Evolutionary conservation across 1,139 yeast genomes (phyloP), one percentile per base, ranked within the genome.

Genomic region (Pichia sorboxylosa): DNA sequence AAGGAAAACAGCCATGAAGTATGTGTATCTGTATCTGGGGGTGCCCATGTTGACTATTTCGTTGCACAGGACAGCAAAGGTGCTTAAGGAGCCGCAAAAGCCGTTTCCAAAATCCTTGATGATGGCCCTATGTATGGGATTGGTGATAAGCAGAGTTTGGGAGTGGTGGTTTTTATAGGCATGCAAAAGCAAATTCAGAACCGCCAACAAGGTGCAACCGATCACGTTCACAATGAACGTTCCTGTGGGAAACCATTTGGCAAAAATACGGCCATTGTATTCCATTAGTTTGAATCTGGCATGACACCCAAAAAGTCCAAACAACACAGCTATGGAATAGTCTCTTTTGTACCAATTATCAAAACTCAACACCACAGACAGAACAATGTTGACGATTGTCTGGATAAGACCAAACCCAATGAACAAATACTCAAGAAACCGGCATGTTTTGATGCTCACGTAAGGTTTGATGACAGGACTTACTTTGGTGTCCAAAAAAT

Each of bases 81-180:
- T 84, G 24, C 87, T 73, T 28, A 81, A 54, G 4, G 73, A 64
- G 0, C 92, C 94, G 49, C 90, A 77, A 39, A 74, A 77, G 0
- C 94, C 94, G 43, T 70, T 70, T 11, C 59, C 64, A 1, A 82
- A 49, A 0, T 80, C 92, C 6, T 45, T 45, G 0, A 79, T 46
- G 3, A 77, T 70, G 24, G 66, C 70, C 39, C 80, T 67, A 1
- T 64, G 53, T 4, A 64, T 43, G 0, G 46, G 27, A 19, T 52
- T 46, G 1, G 53, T 40, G 2, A 69, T 52, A 4, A 73, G 45
- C 6, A 28, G n/a, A 1, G 9, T 8, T 19, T 32, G 27, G 3
- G 28, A 13, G 4, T 19, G 15, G 11, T 24, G 19, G 35, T 43
- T 36, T 18, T 32, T 28, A 29, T 36, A 54, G 55, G 6, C 85